Evolutionary conservation across 1,139 yeast genomes (phyloP), one percentile per base, ranked within the genome.

Genomic region (Waltiozyma solani): DNA sequence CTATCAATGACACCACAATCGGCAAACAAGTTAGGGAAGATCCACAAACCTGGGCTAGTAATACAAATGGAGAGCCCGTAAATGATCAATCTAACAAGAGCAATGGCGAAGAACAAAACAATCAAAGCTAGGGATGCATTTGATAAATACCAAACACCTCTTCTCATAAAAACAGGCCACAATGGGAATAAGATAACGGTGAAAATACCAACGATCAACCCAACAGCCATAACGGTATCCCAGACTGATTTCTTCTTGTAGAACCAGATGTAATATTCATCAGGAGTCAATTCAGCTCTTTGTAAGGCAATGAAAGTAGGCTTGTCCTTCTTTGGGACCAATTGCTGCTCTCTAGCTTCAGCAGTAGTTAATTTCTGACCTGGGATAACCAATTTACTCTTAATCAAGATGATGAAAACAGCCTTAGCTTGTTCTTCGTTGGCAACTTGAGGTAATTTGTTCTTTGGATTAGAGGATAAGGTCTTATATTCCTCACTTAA

Each of bases 1-100:
- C 95, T 82, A 45, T 89, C 97, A 47, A 91, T 58, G 47, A 93
- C 84, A 21, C 97, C 96, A 51, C 94, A 89, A 57, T 91, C 99
- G 45, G 81, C 98, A 62, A 89, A 91, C 57, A 91, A 68, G 58
- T 91, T 91, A 43, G 99, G 99, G 71, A 85, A 91, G 37, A 91
- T 61, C 98, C 99, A 91, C 56, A 93, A 71, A 6, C 93, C 93
- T 26, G 77, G 79, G 17, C 79, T 74, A 40, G 72, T 62, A 5
- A 72, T 67, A 37, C 76, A 66, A 45, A 73, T 65, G 0, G 93
- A 75, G 37, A 84, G 52, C 32, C 79, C 54, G 55, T 81, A 89
- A 30, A 91, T 57, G 37, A 87, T 69, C 54, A 87, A 66, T 54
- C 99, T 74, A 29, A 91, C 63, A 38, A 93, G 69, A 2, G 97